Evolutionary conservation across 164 flowering plant species (phyloP).

Genomic region (Cinnamomum chago): DNA sequence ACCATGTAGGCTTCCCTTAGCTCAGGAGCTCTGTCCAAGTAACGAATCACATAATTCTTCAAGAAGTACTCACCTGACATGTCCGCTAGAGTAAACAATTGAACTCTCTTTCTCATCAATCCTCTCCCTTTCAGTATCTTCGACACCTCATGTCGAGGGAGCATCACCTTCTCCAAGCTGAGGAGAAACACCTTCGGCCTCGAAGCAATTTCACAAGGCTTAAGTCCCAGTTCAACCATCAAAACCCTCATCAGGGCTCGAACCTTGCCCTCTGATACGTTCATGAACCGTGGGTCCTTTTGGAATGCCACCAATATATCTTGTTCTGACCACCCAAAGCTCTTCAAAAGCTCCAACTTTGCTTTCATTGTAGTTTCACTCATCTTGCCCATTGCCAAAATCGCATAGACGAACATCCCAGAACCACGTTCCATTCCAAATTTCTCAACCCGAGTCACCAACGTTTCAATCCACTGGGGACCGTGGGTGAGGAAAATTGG

Average conservation of each 20-base stretch:
- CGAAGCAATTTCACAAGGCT: neutral
- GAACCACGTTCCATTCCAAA: slow-evolving; percentile 7
- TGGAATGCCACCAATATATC: slow-evolving; percentile 11
- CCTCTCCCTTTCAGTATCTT: slow-evolving; percentile 6
- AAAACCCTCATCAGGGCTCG: neutral
- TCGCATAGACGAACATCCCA: slow-evolving; percentile 6
- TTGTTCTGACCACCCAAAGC: slow-evolving; percentile 13
- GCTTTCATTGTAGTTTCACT: slow-evolving; percentile 2
- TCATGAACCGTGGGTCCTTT: slow-evolving; percentile 6
- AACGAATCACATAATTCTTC: slow-evolving; percentile 3
- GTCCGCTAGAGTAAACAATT: neutral
- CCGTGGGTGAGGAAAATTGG: slow-evolving; percentile 3
- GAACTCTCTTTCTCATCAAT: neutral
- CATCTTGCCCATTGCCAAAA: neutral
- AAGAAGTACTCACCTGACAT: slow-evolving; percentile 2
- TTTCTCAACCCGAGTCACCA: slow-evolving; percentile 3
- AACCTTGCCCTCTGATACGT: slow-evolving; percentile 6
- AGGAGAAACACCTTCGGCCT: neutral
- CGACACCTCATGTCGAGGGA: slow-evolving; percentile 7
- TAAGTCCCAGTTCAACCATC: slow-evolving; percentile 1
- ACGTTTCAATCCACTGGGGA: neutral
- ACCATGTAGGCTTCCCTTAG: slow-evolving; percentile 1
- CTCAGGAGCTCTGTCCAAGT: slow-evolving; percentile 8
- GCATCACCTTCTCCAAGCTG: slow-evolving; percentile 12
- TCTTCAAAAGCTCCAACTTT: slow-evolving; percentile 4